A percentile compares a stretch with the other conserved stretches of the same genome.
phyloP scores from a whole-genome alignment of 2,329 filamentous ascomycete genomes.

The Elsinoe ampelina region DNA sequence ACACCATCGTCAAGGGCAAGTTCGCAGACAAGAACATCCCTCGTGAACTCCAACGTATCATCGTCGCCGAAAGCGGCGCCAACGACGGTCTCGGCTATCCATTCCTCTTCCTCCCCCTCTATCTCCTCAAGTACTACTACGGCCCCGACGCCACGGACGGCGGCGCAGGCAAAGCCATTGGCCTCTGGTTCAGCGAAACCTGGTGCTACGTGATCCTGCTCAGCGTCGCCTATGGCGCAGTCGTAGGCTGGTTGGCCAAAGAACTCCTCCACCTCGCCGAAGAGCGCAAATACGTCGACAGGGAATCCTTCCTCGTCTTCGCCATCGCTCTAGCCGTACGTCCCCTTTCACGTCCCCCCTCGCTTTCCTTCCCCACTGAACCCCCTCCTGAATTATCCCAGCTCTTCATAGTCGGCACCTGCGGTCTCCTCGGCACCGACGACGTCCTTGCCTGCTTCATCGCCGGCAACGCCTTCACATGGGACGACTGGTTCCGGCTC shows the following conservation, averaged over 20 bases:
- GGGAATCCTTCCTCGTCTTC: constrained; percentile 81
- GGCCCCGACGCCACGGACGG: constrained; percentile 47
- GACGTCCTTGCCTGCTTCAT: constrained; percentile 89
- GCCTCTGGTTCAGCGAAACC: constrained; percentile 75
- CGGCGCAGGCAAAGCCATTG: constrained; percentile 58
- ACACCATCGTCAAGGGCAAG: constrained; percentile 85
- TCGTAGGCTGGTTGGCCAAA: constrained; percentile 73
- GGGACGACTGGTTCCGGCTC: constrained; percentile 88
- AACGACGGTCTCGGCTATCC: constrained; percentile 88
- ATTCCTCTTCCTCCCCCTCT: constrained; percentile 76
- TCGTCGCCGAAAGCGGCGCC: constrained; percentile 63
- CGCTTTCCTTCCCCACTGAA: background rate
- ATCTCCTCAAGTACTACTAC: constrained; percentile 67
- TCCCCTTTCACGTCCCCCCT: constrained; percentile 14
- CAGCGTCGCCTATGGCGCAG: constrained; percentile 65
- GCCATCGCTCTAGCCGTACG: constrained; percentile 67
- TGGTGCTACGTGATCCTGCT: constrained; percentile 76
- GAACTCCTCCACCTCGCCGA: constrained; percentile 78
- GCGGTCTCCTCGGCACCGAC: constrained; percentile 77
- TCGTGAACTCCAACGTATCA: constrained; percentile 63
- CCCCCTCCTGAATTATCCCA: too few relatives aligned
- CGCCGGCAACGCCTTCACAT: constrained; percentile 82
- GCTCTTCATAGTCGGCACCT: constrained; percentile 79
- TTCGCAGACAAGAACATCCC: constrained; percentile 90
- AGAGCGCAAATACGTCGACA: constrained; percentile 69